These are phyloP conservation scores for Polygonum aviculare DNA, from an alignment of 148 eudicot species.

Conservation along the genomic window DNA sequence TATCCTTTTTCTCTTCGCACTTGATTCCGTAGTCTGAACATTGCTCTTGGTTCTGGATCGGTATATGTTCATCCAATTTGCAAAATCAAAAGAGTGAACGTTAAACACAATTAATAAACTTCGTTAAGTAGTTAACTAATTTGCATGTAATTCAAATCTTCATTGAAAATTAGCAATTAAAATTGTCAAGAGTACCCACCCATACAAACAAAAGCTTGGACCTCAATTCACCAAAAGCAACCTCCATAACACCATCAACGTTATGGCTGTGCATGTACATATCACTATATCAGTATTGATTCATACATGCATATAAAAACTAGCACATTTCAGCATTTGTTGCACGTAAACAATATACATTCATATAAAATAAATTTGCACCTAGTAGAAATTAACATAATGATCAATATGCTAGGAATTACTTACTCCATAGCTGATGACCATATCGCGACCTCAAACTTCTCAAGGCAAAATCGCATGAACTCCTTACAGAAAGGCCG, in stretches of 20 bases:
- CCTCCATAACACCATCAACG: not conserved
- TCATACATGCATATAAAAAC: no score
- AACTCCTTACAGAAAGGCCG: slow-evolving; percentile 42
- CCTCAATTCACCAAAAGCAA: not conserved
- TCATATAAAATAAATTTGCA: no score
- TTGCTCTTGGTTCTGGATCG: slow-evolving; percentile 20
- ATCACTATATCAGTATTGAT: no score
- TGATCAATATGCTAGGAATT: no score
- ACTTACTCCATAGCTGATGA: slow-evolving; percentile 37
- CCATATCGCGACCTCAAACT: slow-evolving; percentile 60
- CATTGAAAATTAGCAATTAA: not conserved
- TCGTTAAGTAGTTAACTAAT: no score
- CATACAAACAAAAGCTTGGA: not conserved
- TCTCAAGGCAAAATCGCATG: slow-evolving; percentile 39
- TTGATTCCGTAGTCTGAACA: slow-evolving; percentile 29
- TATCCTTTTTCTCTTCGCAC: slow-evolving; percentile 18
- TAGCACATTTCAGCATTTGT: no score
- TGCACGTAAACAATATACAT: no score
- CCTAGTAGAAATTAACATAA: no score
- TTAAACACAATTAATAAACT: no score
- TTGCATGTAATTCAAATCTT: no score
- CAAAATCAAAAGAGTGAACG: no score
- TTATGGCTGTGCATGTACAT: not conserved
- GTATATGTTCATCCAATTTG: not conserved
- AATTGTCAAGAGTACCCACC: not conserved